phyloP scores from a whole-genome alignment of 208 protist genomes.

The Naegleria lovaniensis region DNA sequence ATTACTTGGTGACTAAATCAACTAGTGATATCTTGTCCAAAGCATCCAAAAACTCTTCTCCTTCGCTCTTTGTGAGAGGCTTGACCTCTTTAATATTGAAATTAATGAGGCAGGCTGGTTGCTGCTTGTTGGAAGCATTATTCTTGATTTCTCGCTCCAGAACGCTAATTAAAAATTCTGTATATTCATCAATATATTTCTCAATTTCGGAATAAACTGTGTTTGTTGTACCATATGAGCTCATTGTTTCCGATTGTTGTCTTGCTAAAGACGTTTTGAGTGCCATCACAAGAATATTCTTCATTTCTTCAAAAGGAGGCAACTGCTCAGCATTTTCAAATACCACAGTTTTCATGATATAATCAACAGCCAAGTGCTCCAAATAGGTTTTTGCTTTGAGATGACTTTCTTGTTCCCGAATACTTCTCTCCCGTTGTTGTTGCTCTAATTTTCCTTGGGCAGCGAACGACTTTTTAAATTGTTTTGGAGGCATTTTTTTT shows the following conservation, averaged over 20 bases:
- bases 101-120: not conserved
- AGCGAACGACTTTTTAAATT: conserved; percentile 1
- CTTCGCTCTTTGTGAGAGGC: not conserved
- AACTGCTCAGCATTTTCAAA: not conserved
- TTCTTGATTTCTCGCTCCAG: not conserved
- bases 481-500: conserved; percentile 1
- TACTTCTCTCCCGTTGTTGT: not conserved
- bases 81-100: not conserved
- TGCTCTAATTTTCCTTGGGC: not conserved
- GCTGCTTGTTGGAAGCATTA: not conserved
- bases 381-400: not conserved
- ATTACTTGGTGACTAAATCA: too few species aligned
- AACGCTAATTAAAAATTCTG: not conserved
- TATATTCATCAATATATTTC: conserved; percentile 8
- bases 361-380: not conserved
- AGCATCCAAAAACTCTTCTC: too few species aligned
- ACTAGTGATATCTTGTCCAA: too few species aligned
- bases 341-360: not conserved
- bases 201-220: conserved; percentile 3
- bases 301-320: not conserved
- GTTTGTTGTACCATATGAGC: not conserved
- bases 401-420: not conserved
- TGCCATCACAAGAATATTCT: not conserved
- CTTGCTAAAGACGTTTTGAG: not conserved
- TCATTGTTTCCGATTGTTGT: not conserved